phyloP scores from a whole-genome alignment of 2,329 filamentous ascomycete species.

The Exophiala sp. region DNA sequence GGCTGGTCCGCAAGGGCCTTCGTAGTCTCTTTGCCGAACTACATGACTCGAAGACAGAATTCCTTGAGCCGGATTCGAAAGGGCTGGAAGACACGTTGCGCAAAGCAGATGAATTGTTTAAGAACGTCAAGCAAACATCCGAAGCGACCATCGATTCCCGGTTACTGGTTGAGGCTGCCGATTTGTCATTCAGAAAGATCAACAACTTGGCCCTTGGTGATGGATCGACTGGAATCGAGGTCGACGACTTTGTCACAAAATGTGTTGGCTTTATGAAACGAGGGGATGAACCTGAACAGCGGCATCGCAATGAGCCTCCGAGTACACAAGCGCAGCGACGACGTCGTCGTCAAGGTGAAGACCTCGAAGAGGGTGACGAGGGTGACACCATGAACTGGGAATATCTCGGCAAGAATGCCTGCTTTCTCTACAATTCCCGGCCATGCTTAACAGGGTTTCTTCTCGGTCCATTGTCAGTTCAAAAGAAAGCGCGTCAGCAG shows the following conservation, averaged over 20 bases:
- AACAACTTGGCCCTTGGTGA: constrained; percentile 71
- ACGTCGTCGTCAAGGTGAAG: constrained; percentile 50
- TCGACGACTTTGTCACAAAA: constrained; percentile 89
- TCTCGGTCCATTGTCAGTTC: constrained; percentile 80
- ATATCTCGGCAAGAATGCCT: constrained; percentile 73
- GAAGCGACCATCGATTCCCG: constrained; percentile 89
- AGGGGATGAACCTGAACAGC: constrained; percentile 46
- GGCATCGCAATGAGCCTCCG: not conserved
- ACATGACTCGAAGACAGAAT: constrained; percentile 64
- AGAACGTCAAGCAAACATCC: constrained; percentile 75
- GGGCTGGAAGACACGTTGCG: constrained; percentile 64
- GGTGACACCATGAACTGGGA: constrained; percentile 84
- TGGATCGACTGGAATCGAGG: constrained; percentile 70
- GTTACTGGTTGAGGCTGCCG: constrained; percentile 75
- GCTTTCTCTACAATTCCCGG: constrained; percentile 67
- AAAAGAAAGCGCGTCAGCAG: constrained; percentile 73
- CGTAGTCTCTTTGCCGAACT: constrained; percentile 63
- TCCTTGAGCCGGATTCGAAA: constrained; percentile 61
- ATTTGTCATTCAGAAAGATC: constrained; percentile 75
- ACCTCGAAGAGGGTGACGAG: constrained; percentile 62
- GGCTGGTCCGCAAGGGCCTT: constrained; percentile 65
- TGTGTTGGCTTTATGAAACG: constrained; percentile 82
- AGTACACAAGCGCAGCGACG: constrained; percentile 42
- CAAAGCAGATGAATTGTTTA: constrained; percentile 62
- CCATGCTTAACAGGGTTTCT: constrained; percentile 80